phyloP scores from a whole-genome alignment of 441 rosid genomes.

The Mallotus japonicus region DNA sequence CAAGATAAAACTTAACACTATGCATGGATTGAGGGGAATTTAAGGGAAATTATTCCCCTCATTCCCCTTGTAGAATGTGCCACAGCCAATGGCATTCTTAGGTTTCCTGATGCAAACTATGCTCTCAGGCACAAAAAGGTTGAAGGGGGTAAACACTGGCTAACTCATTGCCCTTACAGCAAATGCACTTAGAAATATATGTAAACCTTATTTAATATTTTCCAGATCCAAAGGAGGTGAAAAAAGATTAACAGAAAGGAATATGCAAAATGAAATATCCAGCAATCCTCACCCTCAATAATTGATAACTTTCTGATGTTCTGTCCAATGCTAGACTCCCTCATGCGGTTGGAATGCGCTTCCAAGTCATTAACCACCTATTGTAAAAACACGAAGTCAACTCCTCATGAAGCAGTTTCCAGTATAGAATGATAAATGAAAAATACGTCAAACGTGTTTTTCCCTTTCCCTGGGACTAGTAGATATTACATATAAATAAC shows the following conservation, averaged over 20 bases:
- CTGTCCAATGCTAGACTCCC: conserved; percentile 43
- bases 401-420: conserved; percentile 20
- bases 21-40: too few relatives aligned
- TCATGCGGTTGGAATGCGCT: conserved; percentile 49
- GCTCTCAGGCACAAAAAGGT: background rate
- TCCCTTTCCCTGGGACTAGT: background rate
- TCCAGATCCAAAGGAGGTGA: background rate
- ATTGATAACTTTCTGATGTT: conserved; percentile 30
- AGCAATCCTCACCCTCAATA: conserved; percentile 48
- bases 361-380: conserved; percentile 73
- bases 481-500: background rate
- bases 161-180: background rate
- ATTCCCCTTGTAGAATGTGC: too few relatives aligned
- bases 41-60: too few relatives aligned
- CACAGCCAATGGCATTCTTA: background rate
- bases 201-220: background rate
- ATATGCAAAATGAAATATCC: conserved; percentile 1
- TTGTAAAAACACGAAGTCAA: conserved; percentile 40
- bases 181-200: background rate
- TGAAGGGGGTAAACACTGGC: background rate
- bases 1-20: too few relatives aligned
- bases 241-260: conserved; percentile 4
- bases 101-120: background rate
- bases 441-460: conserved; percentile 2
- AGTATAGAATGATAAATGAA: conserved; percentile 12